Base-by-base conservation (phyloP, 140 eudicot genomes). In the Erigeron philadelphicus region DNA sequence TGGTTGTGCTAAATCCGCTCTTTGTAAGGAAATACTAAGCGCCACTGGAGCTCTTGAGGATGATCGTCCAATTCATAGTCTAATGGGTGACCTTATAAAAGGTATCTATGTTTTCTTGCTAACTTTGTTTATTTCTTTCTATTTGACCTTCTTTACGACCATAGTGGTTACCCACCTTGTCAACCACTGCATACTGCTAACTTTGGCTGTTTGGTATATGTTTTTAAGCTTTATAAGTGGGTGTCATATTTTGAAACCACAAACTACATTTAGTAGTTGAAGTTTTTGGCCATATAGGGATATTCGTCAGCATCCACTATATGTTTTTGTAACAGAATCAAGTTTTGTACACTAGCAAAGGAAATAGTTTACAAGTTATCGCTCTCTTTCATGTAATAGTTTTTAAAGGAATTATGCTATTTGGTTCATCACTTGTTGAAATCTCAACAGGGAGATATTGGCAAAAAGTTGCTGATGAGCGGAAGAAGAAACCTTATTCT, bases 1-100 rank as follows among this genome's bases (percentile, higher is more conserved):
- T 82, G 98, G 98, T 38, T 92, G 98, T 83, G 98, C 98, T 50
- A 92, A 92, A 79, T 92, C 98, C 54, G 98, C 98, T 9, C 92
- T 92, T 17, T 92, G 98, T 68, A 88, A 81, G 81, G 95, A 88
- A 74, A 80, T 92, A 64, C 64, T 84, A 69, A 76, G 68, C 61
- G 70, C 84, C 63, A 74, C 87, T 8, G 89, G 69, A 74, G 67
- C 81, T 21, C 87, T 88, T 57, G 98, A 87, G 70, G 96, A 88
- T 79, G 95, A 88, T 78, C 92, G 96, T 67, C 98, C 92, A 65
- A 79, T 88, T 63, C 90, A 86, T 66, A 88, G 87, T 80, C 71
- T 92, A 67, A 92, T 92, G 96, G 96, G 98, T 60, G 98, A 92
- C 68, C 90, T 88, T 79, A 78, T 88, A 62, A 92, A 92, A 89